A percentile compares a stretch with the other conserved stretches of the same genome.
Conservation (phyloP, 768 basidiomycete genomes). For the Mycena amicta region DNA sequence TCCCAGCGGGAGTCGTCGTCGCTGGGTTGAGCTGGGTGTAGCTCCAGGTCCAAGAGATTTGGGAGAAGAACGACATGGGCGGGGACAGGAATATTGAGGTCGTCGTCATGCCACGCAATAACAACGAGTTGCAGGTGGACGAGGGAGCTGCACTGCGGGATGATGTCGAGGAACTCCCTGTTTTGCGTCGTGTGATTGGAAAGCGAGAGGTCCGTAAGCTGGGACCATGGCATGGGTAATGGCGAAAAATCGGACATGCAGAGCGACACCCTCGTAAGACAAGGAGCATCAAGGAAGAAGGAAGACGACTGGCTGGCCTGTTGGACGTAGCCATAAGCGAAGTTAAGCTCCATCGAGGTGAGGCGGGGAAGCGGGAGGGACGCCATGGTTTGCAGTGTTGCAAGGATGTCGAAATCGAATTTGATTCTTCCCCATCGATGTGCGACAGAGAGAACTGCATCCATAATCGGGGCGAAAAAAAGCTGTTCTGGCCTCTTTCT, state of each 20-base stretch:
- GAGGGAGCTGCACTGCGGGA: background rate
- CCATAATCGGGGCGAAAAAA: background rate
- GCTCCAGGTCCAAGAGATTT: background rate
- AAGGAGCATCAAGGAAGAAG: background rate
- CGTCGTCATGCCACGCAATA: background rate
- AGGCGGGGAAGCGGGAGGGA: background rate
- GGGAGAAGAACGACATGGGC: background rate
- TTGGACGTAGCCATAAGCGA: background rate
- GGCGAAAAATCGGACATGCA: background rate
- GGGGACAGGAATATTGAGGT: background rate
- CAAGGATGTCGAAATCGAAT: background rate
- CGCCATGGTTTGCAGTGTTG: background rate
- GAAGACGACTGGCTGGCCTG: background rate
- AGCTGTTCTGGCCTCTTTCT: no score
- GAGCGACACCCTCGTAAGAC: background rate
- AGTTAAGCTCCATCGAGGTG: background rate
- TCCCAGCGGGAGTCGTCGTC: background rate
- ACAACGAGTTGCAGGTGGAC: background rate
- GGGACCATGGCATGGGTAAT: constrained; percentile 1
- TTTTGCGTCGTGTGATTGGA: background rate
- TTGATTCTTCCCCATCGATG: background rate
- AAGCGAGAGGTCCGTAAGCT: background rate
- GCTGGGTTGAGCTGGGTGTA: background rate
- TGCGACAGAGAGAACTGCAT: background rate
- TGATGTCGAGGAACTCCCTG: background rate